These are phyloP conservation scores for Phytopythium montanum DNA, from an alignment of 352 stramenopile genomes.

Conservation along the genomic window DNA sequence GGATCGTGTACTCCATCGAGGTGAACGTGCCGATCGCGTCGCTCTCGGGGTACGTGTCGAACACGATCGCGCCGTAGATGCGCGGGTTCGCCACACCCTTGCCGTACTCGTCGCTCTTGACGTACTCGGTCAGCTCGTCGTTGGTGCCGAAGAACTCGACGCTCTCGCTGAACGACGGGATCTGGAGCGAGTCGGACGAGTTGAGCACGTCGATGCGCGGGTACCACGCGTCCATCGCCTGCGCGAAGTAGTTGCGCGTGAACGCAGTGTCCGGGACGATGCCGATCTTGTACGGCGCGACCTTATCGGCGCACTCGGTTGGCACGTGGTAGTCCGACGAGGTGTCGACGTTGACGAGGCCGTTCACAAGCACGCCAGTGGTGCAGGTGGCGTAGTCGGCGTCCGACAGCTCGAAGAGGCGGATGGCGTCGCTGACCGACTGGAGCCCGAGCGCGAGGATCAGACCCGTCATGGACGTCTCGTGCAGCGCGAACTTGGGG, in stretches of 20 bases:
- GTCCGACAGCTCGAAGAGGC: slow-evolving; percentile 34
- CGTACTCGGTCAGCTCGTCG: slow-evolving; percentile 43
- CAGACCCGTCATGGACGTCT: slow-evolving; percentile 56
- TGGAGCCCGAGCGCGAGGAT: slow-evolving; percentile 41
- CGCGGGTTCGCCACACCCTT: slow-evolving; percentile 35
- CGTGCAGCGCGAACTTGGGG: slow-evolving; percentile 22
- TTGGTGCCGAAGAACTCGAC: slow-evolving; percentile 56
- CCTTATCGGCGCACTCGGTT: slow-evolving; percentile 26
- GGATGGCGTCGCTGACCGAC: slow-evolving; percentile 35
- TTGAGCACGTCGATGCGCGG: slow-evolving; percentile 35
- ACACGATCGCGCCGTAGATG: slow-evolving; percentile 69
- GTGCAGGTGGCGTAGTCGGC: slow-evolving; percentile 9
- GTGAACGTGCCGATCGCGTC: slow-evolving; percentile 26
- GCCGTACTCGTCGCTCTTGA: slow-evolving; percentile 45
- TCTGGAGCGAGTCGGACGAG: slow-evolving; percentile 15
- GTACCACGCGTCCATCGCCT: slow-evolving; percentile 50
- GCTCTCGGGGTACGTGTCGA: slow-evolving; percentile 33
- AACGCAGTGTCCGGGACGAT: slow-evolving; percentile 50
- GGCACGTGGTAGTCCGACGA: slow-evolving; percentile 33
- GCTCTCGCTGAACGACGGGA: slow-evolving; percentile 54
- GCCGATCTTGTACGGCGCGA: slow-evolving; percentile 55
- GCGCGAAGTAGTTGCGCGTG: slow-evolving; percentile 52
- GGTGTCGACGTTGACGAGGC: slow-evolving; percentile 28
- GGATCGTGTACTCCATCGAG: slow-evolving; percentile 45
- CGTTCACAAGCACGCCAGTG: neutral